Evolutionary conservation across 2,329 filamentous ascomycete genomes (phyloP).

Genomic region (Neonectria coccinea): DNA sequence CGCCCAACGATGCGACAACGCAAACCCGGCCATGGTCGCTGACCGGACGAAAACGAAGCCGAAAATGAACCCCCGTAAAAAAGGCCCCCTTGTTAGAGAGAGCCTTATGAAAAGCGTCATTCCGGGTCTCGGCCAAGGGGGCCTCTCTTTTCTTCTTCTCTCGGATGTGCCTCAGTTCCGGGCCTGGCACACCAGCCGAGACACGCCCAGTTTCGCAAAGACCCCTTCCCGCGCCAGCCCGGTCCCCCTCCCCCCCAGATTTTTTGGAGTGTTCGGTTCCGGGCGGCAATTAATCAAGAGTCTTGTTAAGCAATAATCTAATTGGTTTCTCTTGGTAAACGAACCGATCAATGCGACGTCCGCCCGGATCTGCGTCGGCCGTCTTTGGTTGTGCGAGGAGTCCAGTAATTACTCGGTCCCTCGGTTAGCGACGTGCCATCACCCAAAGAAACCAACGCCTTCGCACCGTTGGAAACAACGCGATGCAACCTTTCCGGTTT

Average conservation of each 20-base stretch:
- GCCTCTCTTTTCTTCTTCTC: neutral
- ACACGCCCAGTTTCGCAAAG: constrained; percentile 37
- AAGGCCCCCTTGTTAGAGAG: constrained; percentile 23
- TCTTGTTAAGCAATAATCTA: too few species aligned
- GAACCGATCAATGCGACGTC: neutral
- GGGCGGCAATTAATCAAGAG: neutral
- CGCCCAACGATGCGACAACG: neutral
- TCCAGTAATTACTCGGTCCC: neutral
- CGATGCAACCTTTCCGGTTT: constrained; percentile 5
- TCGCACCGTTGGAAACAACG: constrained; percentile 4
- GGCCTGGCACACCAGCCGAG: constrained; percentile 30
- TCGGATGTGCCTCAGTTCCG: constrained; percentile 42
- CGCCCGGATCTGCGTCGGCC: neutral
- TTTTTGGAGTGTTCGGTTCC: neutral
- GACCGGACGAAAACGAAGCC: constrained; percentile 13
- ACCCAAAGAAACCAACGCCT: neutral
- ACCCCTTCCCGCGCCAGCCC: constrained; percentile 2
- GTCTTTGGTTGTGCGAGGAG: neutral
- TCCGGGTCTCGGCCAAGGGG: constrained; percentile 26
- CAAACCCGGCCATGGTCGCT: neutral
- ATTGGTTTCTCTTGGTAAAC: too few species aligned
- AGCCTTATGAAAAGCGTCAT: neutral
- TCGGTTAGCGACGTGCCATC: neutral
- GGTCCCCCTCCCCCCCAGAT: neutral
- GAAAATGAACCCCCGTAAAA: constrained; percentile 15